These are phyloP conservation scores for Colletotrichum agaves DNA, from an alignment of 2,329 filamentous ascomycete species.

Conservation along the genomic window DNA sequence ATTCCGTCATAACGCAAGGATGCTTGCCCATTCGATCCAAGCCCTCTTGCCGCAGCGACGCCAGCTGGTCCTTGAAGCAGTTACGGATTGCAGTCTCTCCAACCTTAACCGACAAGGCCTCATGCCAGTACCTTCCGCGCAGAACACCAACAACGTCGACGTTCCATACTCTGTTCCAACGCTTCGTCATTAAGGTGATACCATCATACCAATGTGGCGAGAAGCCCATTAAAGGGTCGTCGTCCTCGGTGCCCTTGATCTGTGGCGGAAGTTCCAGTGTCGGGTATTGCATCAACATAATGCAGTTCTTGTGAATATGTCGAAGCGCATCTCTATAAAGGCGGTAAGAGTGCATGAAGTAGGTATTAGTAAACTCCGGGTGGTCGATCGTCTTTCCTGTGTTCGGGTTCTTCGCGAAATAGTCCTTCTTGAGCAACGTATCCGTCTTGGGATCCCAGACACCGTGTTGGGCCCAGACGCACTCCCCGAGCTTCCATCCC, in stretches of 20 bases:
- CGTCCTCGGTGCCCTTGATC: constrained; percentile 88
- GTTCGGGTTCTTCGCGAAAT: constrained; percentile 83
- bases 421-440: constrained; percentile 82
- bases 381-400: constrained; percentile 82
- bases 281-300: constrained; percentile 91
- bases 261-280: constrained; percentile 90
- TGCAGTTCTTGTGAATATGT: constrained; percentile 78
- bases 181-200: constrained; percentile 96
- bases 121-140: constrained; percentile 86
- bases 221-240: constrained; percentile 91
- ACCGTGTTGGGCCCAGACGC: constrained; percentile 95
- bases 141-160: constrained; percentile 94
- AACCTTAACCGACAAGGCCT: constrained; percentile 91
- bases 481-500: constrained; percentile 92
- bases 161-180: constrained; percentile 98
- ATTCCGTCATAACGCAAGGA: constrained; percentile 91
- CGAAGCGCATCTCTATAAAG: constrained; percentile 80
- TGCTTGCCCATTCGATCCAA: constrained; percentile 88
- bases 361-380: constrained; percentile 87
- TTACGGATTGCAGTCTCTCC: constrained; percentile 95
- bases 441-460: constrained; percentile 90
- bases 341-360: constrained; percentile 89
- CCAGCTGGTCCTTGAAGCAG: constrained; percentile 88
- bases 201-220: constrained; percentile 97
- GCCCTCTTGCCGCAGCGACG: constrained; percentile 85